A percentile compares a stretch with the other conserved stretches of the same genome.
Conservation (phyloP, 805 yeast genomes). For the Candida dendrica region DNA sequence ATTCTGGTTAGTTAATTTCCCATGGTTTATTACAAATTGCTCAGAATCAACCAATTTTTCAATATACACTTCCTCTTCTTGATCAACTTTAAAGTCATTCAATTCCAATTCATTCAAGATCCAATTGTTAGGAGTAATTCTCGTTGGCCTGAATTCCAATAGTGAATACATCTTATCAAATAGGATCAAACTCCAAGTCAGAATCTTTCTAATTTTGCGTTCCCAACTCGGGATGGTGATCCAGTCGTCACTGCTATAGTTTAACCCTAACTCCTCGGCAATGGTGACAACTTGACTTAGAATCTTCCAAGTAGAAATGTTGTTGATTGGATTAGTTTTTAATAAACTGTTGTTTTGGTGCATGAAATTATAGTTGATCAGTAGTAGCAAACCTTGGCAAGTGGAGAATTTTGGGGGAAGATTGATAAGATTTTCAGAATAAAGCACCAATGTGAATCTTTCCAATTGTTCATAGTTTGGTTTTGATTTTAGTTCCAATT, state of each 20-base stretch:
- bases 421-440: constrained; percentile 19
- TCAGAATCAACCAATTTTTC: constrained; percentile 7
- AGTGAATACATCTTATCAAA: constrained; percentile 21
- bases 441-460: constrained; percentile 17
- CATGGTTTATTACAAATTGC: constrained; percentile 7
- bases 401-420: constrained; percentile 26
- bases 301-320: constrained; percentile 13
- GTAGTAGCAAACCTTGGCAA: constrained; percentile 31
- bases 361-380: constrained; percentile 18
- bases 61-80: constrained; percentile 13
- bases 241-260: constrained; percentile 19
- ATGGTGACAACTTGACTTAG: constrained; percentile 15
- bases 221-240: constrained; percentile 22
- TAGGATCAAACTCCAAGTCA: constrained; percentile 19
- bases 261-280: constrained; percentile 22
- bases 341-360: neutral
- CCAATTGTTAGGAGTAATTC: constrained; percentile 20
- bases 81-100: constrained; percentile 15
- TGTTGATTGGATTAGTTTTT: neutral
- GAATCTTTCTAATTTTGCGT: constrained; percentile 17
- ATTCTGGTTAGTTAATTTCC: neutral
- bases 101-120: constrained; percentile 11
- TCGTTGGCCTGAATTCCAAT: constrained; percentile 19
- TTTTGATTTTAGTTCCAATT: constrained; percentile 3
- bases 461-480: constrained; percentile 21